Base-by-base conservation (phyloP, 2,329 filamentous ascomycete genomes). In the Thielaviopsis punctulata region DNA sequence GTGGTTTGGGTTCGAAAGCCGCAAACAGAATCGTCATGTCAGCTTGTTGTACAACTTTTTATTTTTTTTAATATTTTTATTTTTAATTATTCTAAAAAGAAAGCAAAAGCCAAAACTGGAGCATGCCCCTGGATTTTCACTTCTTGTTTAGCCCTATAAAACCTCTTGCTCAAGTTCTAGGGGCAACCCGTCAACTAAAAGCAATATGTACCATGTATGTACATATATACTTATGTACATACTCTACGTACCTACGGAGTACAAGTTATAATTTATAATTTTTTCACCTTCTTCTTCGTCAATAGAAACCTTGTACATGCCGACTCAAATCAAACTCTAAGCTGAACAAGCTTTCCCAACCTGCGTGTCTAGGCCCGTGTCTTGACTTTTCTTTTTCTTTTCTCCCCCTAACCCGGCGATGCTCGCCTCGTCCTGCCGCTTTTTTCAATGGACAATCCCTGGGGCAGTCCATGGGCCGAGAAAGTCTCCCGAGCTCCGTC, bases 401-500 rank as follows among this genome's bases (percentile, higher is more conserved):
- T 12, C 23, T 24, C 47, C 43, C 15, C 25, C 24, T 21, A 12
- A 21, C 25, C n/a, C n/a, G 45, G 52, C 52, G 43, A 54, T 54
- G 52, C 48, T 51, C 48, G 30, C 30, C 30, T n/a, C n/a, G 30
- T 36, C 30, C 30, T 36, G 30, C 30, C 48, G 39, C 41, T 27
- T 41, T 21, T 36, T 45, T 45, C 41, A 52, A 79, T 79, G 76
- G 76, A 79, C 63, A 74, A 79, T 74, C 75, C 76, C 60, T 79
- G 76, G 76, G 73, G 72, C 64, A 77, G 75, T 59, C 76, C 76
- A 64, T 79, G 76, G 76, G 69, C 71, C 55, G 68, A 67, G 54
- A 61, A 47, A 45, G 53, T 49, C 49, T 55, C 53, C 36, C 45
- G 53, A 46, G 46, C 49, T 4, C 49, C 53, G n/a, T 55, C 53